These are phyloP conservation scores for Leishmania tarentolae DNA, from an alignment of 208 protist species.

Conservation along the genomic window DNA sequence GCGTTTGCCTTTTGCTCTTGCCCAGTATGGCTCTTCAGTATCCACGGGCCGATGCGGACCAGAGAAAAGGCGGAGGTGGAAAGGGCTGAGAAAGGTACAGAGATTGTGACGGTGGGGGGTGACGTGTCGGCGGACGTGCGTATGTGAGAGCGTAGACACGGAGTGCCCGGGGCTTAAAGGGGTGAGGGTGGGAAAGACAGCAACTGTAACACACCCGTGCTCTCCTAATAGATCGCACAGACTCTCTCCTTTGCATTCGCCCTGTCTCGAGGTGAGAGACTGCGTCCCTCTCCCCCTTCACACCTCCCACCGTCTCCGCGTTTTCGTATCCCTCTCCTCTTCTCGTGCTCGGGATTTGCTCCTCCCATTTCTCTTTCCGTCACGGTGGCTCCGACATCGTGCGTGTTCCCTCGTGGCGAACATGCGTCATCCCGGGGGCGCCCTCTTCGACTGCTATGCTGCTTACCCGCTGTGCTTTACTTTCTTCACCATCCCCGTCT, in stretches of 20 bases:
- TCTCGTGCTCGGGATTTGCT: constrained; percentile 8
- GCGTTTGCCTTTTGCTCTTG: neutral
- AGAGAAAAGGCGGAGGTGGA: neutral
- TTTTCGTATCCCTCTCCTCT: constrained; percentile 12
- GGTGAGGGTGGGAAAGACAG: neutral
- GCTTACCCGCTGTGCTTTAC: neutral
- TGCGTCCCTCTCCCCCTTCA: neutral
- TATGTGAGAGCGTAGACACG: neutral
- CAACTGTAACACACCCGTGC: neutral
- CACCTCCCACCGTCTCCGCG: neutral
- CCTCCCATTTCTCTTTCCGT: neutral
- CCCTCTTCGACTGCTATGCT: neutral
- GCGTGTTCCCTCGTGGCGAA: neutral
- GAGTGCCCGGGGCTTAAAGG: neutral
- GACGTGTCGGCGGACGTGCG: neutral
- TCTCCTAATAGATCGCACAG: neutral
- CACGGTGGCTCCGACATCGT: neutral
- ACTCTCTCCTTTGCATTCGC: neutral
- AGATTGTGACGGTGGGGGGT: neutral
- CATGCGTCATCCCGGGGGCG: neutral
- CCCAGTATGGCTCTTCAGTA: neutral
- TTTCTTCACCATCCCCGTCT: neutral
- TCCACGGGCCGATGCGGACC: neutral
- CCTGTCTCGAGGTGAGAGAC: neutral
- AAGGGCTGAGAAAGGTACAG: neutral